Evolutionary conservation across 805 yeast genomes (phyloP).

Genomic region (Yamadazyma takamatsuzukensis): DNA sequence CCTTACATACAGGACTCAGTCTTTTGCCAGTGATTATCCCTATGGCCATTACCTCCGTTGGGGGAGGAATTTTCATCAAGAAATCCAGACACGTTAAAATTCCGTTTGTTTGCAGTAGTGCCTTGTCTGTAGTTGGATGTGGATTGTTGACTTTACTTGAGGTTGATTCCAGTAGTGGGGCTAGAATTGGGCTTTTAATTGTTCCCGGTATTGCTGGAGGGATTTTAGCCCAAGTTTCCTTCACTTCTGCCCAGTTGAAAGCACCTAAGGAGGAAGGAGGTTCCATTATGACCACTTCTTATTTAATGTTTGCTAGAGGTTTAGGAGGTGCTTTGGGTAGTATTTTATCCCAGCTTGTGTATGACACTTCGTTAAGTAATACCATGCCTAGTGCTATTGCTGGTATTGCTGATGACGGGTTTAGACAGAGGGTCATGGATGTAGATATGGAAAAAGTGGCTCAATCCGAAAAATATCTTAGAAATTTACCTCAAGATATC

Average conservation of each 20-base stretch:
- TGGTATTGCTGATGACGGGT: constrained; percentile 6
- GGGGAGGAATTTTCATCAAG: constrained; percentile 36
- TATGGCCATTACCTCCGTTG: constrained; percentile 32
- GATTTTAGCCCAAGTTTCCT: constrained; percentile 40
- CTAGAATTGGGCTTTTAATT: constrained; percentile 44
- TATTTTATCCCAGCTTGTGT: constrained; percentile 9
- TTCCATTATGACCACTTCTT: constrained; percentile 45
- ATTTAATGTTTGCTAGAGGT: constrained; percentile 41
- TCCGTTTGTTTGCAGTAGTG: constrained; percentile 35
- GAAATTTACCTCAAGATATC: constrained; percentile 18
- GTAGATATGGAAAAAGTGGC: constrained; percentile 1
- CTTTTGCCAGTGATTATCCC: constrained; percentile 42
- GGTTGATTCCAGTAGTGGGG: constrained; percentile 29
- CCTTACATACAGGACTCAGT: constrained; percentile 45
- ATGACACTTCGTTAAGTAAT: constrained; percentile 7
- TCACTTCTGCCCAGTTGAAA: constrained; percentile 43
- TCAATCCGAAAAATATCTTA: constrained; percentile 1
- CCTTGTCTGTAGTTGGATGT: constrained; percentile 37
- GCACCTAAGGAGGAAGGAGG: constrained; percentile 53
- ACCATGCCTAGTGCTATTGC: constrained; percentile 7
- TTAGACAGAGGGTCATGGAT: too few relatives aligned
- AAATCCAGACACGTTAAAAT: constrained; percentile 38
- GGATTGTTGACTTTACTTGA: constrained; percentile 44
- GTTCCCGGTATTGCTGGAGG: constrained; percentile 49
- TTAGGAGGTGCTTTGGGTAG: constrained; percentile 46